phyloP scores from a whole-genome alignment of 2,329 filamentous ascomycete genomes.

The Aureobasidium subglaciale region DNA sequence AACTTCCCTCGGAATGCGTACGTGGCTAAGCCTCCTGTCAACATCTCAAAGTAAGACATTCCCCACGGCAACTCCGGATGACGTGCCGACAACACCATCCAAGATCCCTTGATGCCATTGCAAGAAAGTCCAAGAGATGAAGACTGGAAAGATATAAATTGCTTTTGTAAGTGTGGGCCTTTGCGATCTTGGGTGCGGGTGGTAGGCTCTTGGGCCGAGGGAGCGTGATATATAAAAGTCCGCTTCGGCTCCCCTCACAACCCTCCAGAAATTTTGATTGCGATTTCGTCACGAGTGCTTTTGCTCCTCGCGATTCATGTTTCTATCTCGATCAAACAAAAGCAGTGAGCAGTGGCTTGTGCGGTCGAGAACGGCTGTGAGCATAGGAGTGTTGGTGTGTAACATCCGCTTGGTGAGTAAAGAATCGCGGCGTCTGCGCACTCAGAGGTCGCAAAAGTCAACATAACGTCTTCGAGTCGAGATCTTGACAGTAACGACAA shows the following conservation, averaged over 20 bases:
- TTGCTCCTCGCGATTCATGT: neutral
- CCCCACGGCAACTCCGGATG: neutral
- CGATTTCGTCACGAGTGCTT: neutral
- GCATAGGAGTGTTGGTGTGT: too few species aligned
- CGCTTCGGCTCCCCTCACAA: constrained; percentile 7
- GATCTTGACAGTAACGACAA: neutral
- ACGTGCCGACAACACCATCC: neutral
- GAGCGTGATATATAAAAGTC: constrained; percentile 2
- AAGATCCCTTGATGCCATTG: neutral
- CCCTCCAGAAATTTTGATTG: neutral
- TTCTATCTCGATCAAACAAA: neutral
- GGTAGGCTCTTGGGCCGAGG: neutral
- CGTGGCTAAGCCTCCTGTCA: neutral
- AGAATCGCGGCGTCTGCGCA: too few species aligned
- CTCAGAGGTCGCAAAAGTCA: neutral
- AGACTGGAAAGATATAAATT: neutral
- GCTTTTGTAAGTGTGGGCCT: neutral
- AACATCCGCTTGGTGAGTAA: too few species aligned
- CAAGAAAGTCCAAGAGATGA: neutral
- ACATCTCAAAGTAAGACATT: neutral
- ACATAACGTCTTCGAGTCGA: neutral
- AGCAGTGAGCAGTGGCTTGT: neutral
- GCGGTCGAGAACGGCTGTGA: too few species aligned
- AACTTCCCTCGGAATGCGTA: neutral
- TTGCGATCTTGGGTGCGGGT: neutral